A percentile compares a stretch with the other conserved stretches of the same genome.
Evolutionary conservation across 73 alveolate genomes (phyloP).

Genomic region (Tetrahymena elliotti): DNA sequence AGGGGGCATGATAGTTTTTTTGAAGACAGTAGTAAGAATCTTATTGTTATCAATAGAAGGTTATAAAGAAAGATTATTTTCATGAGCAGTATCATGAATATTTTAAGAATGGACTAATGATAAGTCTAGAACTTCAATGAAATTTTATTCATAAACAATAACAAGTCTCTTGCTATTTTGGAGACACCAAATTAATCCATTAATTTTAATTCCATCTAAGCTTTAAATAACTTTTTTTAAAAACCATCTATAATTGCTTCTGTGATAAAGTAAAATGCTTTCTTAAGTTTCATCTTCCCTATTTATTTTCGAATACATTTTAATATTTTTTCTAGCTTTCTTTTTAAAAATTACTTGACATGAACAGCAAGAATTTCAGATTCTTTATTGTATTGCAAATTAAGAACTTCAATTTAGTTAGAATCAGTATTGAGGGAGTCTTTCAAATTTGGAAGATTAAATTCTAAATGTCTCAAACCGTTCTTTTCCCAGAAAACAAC

Average conservation of each 20-base stretch:
- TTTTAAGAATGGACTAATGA: background rate
- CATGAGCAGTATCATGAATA: background rate
- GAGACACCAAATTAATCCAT: background rate
- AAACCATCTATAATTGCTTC: conserved; percentile 77
- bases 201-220: background rate
- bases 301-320: background rate
- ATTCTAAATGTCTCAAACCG: conserved; percentile 95
- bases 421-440: background rate
- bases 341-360: background rate
- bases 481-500: conserved; percentile 93
- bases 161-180: background rate
- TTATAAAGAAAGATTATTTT: background rate
- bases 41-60: conserved; percentile 2
- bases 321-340: background rate
- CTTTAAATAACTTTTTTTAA: conserved; percentile 35
- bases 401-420: background rate
- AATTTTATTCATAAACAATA: background rate
- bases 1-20: conserved; percentile 43
- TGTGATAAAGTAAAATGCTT: conserved; percentile 25
- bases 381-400: conserved; percentile 24
- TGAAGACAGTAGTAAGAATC: conserved; percentile 19
- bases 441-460: conserved; percentile 41
- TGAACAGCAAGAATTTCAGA: conserved; percentile 33
- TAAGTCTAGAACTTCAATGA: background rate
- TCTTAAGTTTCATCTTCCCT: conserved; percentile 1